These are phyloP conservation scores for Heliocybe sulcata DNA, from an alignment of 1,284 basidiomycete genomes.

Conservation along the genomic window DNA sequence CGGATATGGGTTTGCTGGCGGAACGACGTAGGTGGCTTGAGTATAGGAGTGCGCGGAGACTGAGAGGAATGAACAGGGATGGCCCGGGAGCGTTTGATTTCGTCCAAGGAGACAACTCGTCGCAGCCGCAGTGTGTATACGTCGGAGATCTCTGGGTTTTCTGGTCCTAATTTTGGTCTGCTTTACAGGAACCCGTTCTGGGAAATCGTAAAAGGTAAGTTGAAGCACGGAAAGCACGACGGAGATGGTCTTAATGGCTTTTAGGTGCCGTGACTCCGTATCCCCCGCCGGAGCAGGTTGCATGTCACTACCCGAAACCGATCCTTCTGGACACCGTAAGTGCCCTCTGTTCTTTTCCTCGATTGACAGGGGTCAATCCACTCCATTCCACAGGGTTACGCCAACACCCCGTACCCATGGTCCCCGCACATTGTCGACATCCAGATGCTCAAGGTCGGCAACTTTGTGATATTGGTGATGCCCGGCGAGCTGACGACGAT, in stretches of 20 bases:
- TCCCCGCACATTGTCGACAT: slow-evolving; percentile 70
- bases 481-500: slow-evolving; percentile 64
- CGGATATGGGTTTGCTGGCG: slow-evolving; percentile 72
- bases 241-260: slow-evolving; percentile 7
- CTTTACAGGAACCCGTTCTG: slow-evolving; percentile 68
- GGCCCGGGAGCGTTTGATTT: slow-evolving; percentile 83
- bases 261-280: slow-evolving; percentile 57
- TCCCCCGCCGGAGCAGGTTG: slow-evolving; percentile 52
- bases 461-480: slow-evolving; percentile 71
- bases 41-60: background rate
- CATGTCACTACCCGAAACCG: slow-evolving; percentile 77
- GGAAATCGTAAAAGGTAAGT: slow-evolving; percentile 64
- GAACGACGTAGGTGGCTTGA: slow-evolving; percentile 37
- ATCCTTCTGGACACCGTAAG: slow-evolving; percentile 65
- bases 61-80: slow-evolving; percentile 34
- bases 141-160: background rate
- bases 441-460: slow-evolving; percentile 76
- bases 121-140: slow-evolving; percentile 38
- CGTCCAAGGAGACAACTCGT: slow-evolving; percentile 68
- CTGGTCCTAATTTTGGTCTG: slow-evolving; percentile 1
- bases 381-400: slow-evolving; percentile 41
- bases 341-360: slow-evolving; percentile 4
- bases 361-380: slow-evolving; percentile 5
- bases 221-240: background rate
- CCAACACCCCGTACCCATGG: slow-evolving; percentile 70